phyloP scores from a whole-genome alignment of 495 filamentous ascomycete species.

The Aspergillus bertholletiae region DNA sequence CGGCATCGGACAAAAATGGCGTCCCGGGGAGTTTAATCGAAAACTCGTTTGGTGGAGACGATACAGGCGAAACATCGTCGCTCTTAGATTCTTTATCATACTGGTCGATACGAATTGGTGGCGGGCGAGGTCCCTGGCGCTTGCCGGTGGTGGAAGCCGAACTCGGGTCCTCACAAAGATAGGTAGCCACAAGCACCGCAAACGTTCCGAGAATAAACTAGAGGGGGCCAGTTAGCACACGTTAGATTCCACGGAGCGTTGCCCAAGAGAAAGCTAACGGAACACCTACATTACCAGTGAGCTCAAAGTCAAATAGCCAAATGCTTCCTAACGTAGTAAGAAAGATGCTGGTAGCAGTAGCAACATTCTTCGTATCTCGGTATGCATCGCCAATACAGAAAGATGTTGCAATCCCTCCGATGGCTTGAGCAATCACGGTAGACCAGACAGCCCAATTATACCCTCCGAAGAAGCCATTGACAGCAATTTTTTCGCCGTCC shows the following conservation, averaged over 20 bases:
- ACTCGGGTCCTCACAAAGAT: constrained; percentile 65
- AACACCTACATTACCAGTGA: constrained; percentile 65
- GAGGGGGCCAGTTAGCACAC: background rate
- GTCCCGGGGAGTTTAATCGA: constrained; percentile 49
- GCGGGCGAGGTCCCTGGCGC: constrained; percentile 52
- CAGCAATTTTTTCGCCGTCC: constrained; percentile 79
- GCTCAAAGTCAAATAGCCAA: constrained; percentile 75
- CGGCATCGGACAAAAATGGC: constrained; percentile 50
- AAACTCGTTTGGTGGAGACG: constrained; percentile 39
- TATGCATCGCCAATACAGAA: constrained; percentile 78
- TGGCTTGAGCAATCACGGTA: constrained; percentile 74
- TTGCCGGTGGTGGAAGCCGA: constrained; percentile 34
- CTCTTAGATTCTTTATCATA: constrained; percentile 61
- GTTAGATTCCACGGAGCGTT: background rate
- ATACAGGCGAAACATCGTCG: constrained; percentile 49
- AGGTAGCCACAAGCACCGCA: constrained; percentile 75
- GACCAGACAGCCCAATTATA: constrained; percentile 92
- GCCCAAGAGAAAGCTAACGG: background rate
- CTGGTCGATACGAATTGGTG: constrained; percentile 69
- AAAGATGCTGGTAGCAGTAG: constrained; percentile 84
- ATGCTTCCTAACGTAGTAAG: constrained; percentile 81
- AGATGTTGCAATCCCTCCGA: constrained; percentile 77
- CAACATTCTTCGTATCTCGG: constrained; percentile 74
- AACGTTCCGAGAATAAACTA: constrained; percentile 80
- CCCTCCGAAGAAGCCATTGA: constrained; percentile 85